Evolutionary conservation across 2,329 filamentous ascomycete genomes (phyloP).

Genomic region (Dothideomycetes sp.): DNA sequence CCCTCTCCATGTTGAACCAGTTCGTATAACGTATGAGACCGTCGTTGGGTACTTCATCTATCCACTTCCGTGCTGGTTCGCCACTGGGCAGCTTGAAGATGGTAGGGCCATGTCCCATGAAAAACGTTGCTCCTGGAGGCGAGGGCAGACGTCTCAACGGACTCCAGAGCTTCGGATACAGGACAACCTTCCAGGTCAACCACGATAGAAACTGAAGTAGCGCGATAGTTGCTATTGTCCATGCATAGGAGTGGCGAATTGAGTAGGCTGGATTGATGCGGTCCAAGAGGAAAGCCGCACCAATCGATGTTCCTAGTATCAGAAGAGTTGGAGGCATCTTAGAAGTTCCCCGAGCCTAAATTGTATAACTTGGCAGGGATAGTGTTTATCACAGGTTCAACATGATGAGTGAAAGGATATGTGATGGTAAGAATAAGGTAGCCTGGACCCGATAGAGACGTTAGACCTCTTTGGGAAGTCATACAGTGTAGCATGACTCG

Average conservation of each 20-base stretch:
- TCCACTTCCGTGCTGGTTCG: conserved; percentile 38
- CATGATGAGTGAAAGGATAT: too few relatives aligned
- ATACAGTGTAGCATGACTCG: too few relatives aligned
- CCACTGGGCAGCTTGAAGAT: conserved; percentile 33
- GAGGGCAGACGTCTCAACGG: conserved; percentile 47
- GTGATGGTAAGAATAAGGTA: too few relatives aligned
- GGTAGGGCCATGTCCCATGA: conserved; percentile 31
- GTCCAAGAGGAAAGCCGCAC: conserved; percentile 16
- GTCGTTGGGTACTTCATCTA: conserved; percentile 42
- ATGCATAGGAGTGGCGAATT: conserved; percentile 22
- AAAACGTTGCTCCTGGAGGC: conserved; percentile 29
- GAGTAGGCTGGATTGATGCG: conserved; percentile 23
- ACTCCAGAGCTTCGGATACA: conserved; percentile 49
- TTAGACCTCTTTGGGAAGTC: too few relatives aligned
- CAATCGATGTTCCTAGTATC: conserved; percentile 8
- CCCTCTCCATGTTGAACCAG: conserved; percentile 33
- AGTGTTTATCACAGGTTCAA: too few relatives aligned
- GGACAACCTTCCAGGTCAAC: conserved; percentile 31
- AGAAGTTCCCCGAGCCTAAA: too few relatives aligned
- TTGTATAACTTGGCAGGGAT: too few relatives aligned
- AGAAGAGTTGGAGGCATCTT: conserved; percentile 6
- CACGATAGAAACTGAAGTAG: conserved; percentile 23
- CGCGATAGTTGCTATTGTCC: conserved; percentile 31
- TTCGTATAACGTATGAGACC: conserved; percentile 43
- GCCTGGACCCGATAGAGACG: too few relatives aligned